A percentile compares a stretch with the other conserved stretches of the same genome.
Evolutionary conservation across 2,329 filamentous ascomycete genomes (phyloP).

Genomic region (Talaromyces sp.): DNA sequence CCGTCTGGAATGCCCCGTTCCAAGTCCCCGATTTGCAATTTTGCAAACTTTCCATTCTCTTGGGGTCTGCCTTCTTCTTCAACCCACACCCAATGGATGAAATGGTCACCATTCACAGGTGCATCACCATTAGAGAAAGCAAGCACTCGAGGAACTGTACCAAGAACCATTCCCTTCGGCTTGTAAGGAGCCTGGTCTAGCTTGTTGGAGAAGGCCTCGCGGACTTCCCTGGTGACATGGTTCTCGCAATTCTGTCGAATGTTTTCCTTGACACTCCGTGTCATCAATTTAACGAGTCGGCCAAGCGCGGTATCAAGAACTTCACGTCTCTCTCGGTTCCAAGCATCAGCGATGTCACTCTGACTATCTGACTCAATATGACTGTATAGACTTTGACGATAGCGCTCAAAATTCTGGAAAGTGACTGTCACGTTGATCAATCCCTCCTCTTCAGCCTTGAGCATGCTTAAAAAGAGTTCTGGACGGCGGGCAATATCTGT

Average conservation of each 20-base stretch:
- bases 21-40: slow-evolving; percentile 62
- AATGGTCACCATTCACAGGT: slow-evolving; percentile 62
- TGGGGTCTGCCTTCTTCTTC: slow-evolving; percentile 86
- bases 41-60: slow-evolving; percentile 81
- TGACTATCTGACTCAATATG: slow-evolving; percentile 94
- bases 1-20: slow-evolving; percentile 63
- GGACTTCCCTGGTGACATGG: slow-evolving; percentile 77
- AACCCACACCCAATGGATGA: slow-evolving; percentile 85
- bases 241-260: slow-evolving; percentile 92
- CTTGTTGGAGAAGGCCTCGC: slow-evolving; percentile 81
- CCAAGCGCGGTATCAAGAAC: slow-evolving; percentile 74
- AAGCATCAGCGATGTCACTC: slow-evolving; percentile 88
- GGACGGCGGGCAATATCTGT: slow-evolving; percentile 74
- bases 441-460: slow-evolving; percentile 92
- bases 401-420: slow-evolving; percentile 69
- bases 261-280: slow-evolving; percentile 89
- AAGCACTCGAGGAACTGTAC: slow-evolving; percentile 80
- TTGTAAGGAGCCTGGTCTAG: slow-evolving; percentile 96
- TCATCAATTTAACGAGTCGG: slow-evolving; percentile 77
- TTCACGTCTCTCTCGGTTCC: slow-evolving; percentile 83
- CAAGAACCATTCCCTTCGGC: slow-evolving; percentile 84
- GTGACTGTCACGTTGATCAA: slow-evolving; percentile 78
- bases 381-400: slow-evolving; percentile 69
- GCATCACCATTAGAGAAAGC: slow-evolving; percentile 82
- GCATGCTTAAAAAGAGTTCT: slow-evolving; percentile 92